phyloP scores from a whole-genome alignment of 306 rosid genomes.

The Oxytropis ochrocephala region DNA sequence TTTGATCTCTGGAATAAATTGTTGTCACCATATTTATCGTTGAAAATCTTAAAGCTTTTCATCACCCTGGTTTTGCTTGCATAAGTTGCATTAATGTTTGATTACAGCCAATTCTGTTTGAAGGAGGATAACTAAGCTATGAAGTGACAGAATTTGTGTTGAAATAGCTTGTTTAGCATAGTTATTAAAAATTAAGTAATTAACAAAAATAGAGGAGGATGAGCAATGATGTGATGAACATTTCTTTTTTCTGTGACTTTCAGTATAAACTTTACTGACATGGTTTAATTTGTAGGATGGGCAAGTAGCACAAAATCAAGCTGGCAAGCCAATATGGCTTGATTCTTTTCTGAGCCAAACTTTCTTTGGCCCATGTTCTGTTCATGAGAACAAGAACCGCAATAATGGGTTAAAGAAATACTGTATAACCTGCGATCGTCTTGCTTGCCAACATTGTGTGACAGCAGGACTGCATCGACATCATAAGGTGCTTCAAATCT shows the following conservation, averaged over 20 bases:
- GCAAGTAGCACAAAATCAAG: not conserved
- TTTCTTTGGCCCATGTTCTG: slow-evolving; percentile 22
- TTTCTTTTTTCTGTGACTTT: not conserved
- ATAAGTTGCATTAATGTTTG: not conserved
- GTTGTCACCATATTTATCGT: not conserved
- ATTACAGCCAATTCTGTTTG: not conserved
- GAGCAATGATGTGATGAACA: not conserved
- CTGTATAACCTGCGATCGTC: slow-evolving; percentile 34
- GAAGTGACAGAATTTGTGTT: not conserved
- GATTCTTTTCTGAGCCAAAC: slow-evolving; percentile 20
- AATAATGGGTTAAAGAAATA: slow-evolving; percentile 34
- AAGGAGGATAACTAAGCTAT: not conserved
- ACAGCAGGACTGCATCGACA: slow-evolving; percentile 27
- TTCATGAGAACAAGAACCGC: slow-evolving; percentile 1
- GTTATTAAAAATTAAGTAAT: not conserved
- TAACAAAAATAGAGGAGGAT: not conserved
- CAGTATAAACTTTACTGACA: not conserved
- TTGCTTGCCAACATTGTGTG: slow-evolving; percentile 38
- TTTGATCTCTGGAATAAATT: not conserved
- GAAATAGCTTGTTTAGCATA: not conserved
- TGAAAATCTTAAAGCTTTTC: not conserved
- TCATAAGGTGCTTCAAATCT: slow-evolving; percentile 32
- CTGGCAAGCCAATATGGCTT: slow-evolving; percentile 31
- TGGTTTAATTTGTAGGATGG: slow-evolving; percentile 24
- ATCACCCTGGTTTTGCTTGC: not conserved